A percentile compares a stretch with the other conserved stretches of the same genome.
These are phyloP conservation scores for Wickerhamiella domercqiae DNA, from an alignment of 805 yeast species.

Conservation along the genomic window DNA sequence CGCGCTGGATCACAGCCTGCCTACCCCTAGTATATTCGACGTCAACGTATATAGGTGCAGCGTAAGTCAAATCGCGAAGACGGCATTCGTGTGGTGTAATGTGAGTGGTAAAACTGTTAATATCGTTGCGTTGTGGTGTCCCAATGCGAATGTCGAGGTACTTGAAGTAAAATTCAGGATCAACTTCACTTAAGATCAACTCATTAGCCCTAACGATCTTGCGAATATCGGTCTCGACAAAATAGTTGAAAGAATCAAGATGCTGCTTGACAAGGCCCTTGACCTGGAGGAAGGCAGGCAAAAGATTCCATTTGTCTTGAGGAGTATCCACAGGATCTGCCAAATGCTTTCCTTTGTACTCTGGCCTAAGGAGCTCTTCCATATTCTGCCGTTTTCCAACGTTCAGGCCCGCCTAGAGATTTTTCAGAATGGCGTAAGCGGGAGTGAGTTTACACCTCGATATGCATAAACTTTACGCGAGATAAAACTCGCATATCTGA, in stretches of 20 bases:
- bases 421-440: too few relatives aligned
- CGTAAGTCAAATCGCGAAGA: slow-evolving; percentile 80
- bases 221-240: slow-evolving; percentile 83
- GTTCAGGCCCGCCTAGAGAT: too few relatives aligned
- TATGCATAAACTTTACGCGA: too few relatives aligned
- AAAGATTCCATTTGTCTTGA: slow-evolving; percentile 89
- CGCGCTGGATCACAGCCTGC: slow-evolving; percentile 76
- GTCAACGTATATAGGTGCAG: slow-evolving; percentile 92
- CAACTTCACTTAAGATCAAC: slow-evolving; percentile 79
- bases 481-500: too few relatives aligned
- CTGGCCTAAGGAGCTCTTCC: slow-evolving; percentile 56
- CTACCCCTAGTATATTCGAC: slow-evolving; percentile 94
- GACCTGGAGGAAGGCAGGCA: slow-evolving; percentile 91
- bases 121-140: slow-evolving; percentile 27
- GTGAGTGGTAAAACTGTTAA: slow-evolving; percentile 20
- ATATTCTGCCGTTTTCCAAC: slow-evolving; percentile 4
- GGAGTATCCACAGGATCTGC: slow-evolving; percentile 84
- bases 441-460: too few relatives aligned
- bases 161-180: slow-evolving; percentile 88
- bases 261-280: slow-evolving; percentile 96
- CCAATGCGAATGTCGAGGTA: slow-evolving; percentile 91
- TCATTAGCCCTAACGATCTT: slow-evolving; percentile 88
- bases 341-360: slow-evolving; percentile 70
- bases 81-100: slow-evolving; percentile 83
- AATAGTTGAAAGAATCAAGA: slow-evolving; percentile 93